Conservation (phyloP, 2,329 filamentous ascomycete genomes). For the Cladosporium sp. region DNA sequence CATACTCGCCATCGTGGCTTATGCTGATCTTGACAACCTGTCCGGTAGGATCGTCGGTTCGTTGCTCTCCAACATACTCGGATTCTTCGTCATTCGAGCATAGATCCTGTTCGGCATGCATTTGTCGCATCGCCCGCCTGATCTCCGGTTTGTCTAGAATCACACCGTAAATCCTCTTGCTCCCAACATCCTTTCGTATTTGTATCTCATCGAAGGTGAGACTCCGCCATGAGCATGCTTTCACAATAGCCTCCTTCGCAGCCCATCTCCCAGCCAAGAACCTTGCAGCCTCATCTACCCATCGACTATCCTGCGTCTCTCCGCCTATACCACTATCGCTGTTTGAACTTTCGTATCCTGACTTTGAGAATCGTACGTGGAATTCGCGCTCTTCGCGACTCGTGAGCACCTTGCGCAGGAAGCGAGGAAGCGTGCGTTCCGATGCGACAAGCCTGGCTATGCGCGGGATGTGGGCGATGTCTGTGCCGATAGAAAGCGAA, state of each 20-base stretch:
- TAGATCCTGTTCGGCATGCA: slow-evolving; percentile 1
- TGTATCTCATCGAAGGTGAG: slow-evolving; percentile 36
- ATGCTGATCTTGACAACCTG: slow-evolving; percentile 70
- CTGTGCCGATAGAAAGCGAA: slow-evolving; percentile 64
- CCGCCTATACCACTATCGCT: slow-evolving; percentile 13
- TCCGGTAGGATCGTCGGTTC: slow-evolving; percentile 20
- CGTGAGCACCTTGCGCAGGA: slow-evolving; percentile 25
- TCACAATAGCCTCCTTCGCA: slow-evolving; percentile 49
- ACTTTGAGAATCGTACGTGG: not conserved
- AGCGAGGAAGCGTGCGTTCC: slow-evolving; percentile 9
- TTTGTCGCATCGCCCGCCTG: not conserved
- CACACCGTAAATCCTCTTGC: slow-evolving; percentile 62
- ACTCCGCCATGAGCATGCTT: slow-evolving; percentile 33
- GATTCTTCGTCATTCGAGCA: not conserved
- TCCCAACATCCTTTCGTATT: slow-evolving; percentile 31
- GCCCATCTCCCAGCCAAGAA: slow-evolving; percentile 32
- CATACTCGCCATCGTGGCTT: slow-evolving; percentile 82
- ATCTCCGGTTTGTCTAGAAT: slow-evolving; percentile 38
- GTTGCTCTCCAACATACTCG: too few species aligned
- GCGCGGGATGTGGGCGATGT: slow-evolving; percentile 69
- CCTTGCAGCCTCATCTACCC: slow-evolving; percentile 1
- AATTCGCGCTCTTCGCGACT: slow-evolving; percentile 23
- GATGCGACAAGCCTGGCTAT: slow-evolving; percentile 54
- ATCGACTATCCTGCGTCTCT: not conserved
- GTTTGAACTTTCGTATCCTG: not conserved